These are phyloP conservation scores for Chaetomium fimeti DNA, from an alignment of 495 filamentous ascomycete genomes.

Conservation along the genomic window DNA sequence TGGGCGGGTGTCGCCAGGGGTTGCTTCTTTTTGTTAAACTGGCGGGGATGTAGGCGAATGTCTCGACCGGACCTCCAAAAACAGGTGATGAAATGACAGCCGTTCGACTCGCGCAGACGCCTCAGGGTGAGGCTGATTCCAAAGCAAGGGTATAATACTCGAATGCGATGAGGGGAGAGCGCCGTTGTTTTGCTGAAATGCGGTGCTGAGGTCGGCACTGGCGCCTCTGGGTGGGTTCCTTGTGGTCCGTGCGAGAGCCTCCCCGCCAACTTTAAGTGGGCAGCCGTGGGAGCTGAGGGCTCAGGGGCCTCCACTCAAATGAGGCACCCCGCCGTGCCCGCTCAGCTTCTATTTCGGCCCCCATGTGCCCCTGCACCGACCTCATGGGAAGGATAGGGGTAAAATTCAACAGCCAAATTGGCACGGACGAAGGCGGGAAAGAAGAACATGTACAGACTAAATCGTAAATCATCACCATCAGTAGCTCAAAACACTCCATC, in stretches of 20 bases:
- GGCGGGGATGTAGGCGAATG: background rate
- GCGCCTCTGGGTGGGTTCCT: background rate
- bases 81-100: background rate
- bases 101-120: slow-evolving; percentile 2
- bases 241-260: slow-evolving; percentile 17
- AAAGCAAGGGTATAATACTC: slow-evolving; percentile 19
- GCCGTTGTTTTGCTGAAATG: slow-evolving; percentile 15
- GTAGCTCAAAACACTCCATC: background rate
- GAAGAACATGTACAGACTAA: background rate
- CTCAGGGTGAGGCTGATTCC: background rate
- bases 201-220: slow-evolving; percentile 13
- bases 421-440: background rate
- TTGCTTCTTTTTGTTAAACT: slow-evolving; percentile 20
- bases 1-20: slow-evolving; percentile 23
- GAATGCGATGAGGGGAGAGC: slow-evolving; percentile 5
- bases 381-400: background rate
- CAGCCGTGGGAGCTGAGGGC: slow-evolving; percentile 10
- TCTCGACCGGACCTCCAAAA: background rate
- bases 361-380: background rate
- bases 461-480: no score
- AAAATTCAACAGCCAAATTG: background rate
- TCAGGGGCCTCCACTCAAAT: background rate
- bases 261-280: slow-evolving; percentile 15
- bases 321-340: slow-evolving; percentile 7
- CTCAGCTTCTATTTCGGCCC: slow-evolving; percentile 1